Conservation (phyloP, 352 stramenopile genomes). For the Globisporangium irregulare region DNA sequence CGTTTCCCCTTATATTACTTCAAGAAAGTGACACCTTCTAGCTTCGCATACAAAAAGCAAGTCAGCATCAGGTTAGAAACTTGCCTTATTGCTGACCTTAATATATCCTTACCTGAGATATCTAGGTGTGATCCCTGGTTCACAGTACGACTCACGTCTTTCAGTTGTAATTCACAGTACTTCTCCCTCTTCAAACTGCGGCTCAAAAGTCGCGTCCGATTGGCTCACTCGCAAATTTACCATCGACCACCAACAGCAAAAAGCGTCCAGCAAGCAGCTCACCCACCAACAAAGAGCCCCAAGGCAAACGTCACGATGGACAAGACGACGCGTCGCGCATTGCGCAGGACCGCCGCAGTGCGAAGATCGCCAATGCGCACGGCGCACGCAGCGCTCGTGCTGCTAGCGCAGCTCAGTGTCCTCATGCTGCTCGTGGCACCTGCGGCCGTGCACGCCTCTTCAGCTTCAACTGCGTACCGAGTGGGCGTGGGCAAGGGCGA, state of each 20-base stretch:
- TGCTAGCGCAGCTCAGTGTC: neutral
- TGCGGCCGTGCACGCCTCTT: neutral
- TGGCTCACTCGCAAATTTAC: neutral
- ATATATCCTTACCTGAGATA: no score
- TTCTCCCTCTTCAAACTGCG: no score
- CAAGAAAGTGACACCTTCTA: no score
- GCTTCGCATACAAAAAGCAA: no score
- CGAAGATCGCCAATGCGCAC: neutral
- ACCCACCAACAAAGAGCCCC: neutral
- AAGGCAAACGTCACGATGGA: neutral
- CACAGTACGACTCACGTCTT: no score
- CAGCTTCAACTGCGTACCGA: slow-evolving; percentile 22
- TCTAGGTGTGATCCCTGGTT: no score
- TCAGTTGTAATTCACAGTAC: no score
- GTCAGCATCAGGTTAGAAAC: no score
- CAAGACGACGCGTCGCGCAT: neutral
- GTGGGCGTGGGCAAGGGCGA: slow-evolving; percentile 57
- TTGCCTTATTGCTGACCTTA: no score
- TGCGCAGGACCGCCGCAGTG: neutral
- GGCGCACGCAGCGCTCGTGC: neutral
- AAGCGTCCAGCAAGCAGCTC: no score
- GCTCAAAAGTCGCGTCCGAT: neutral
- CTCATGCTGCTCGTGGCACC: neutral
- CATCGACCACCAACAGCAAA: neutral
- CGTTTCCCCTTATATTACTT: no score